Evolutionary conservation across 352 stramenopile species (phyloP), one percentile per base, ranked within the genome.

Genomic region (Globisporangium rhizosaccharum): DNA sequence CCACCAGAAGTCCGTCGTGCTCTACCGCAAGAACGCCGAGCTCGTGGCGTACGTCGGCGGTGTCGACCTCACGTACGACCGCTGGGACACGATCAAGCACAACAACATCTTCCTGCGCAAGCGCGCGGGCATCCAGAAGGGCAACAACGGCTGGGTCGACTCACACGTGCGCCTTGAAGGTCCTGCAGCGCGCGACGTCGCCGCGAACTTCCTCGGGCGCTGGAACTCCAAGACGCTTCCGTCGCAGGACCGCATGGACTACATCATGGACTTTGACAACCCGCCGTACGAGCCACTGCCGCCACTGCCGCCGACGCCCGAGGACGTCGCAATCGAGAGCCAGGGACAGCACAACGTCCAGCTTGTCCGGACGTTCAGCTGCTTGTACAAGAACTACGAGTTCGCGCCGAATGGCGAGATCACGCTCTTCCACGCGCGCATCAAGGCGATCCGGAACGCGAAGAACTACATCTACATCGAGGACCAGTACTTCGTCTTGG

Each of bases 391-490:
- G 50, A 68, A 56, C 46, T 87, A 86, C 53, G 63, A 75, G 12
- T 85, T 90, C 41, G 78, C 80, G 0, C 80, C 80, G 0, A 51
- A 56, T 2, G 72, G 80, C n/a, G 80, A 87, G 37, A 49, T 61
- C 7, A 83, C 80, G 37, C 57, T 85, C 18, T 72, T 84, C 51
- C 55, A 73, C 3, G 61, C 73, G 10, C 73, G 73, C 14, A 59
- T 87, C 56, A 84, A 87, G 57, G 77, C 71, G 14, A 76, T 85
- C 39, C 59, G 62, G 25, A 76, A 71, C 45, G 77, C 77, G 3
- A 76, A 76, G 56, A 87, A 85, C 62, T 87, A 71, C 49, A 77
- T 87, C 37, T 87, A 84, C 67, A 79, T 87, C 25, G 75, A 87
- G 45, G 77, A 87, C 56, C 77, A 87, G 65, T 87, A 87, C 65